These are phyloP conservation scores for Lasiodiplodia sp. DNA, from an alignment of 2,329 filamentous ascomycete genomes.

Conservation along the genomic window DNA sequence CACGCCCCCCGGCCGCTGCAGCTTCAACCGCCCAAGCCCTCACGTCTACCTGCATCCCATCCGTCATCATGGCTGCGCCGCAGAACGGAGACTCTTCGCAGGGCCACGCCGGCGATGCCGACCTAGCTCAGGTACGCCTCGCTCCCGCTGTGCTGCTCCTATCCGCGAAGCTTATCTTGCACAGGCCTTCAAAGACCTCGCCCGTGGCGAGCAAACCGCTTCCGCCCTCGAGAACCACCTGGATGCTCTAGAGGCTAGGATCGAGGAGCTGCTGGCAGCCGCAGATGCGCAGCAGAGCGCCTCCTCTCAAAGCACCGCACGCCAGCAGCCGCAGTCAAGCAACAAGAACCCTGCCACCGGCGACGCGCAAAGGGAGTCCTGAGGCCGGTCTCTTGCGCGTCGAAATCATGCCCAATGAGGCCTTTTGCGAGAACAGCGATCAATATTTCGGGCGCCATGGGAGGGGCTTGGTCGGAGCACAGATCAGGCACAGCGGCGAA, in stretches of 20 bases:
- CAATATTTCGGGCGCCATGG: slow-evolving; percentile 1
- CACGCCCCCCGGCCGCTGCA: slow-evolving; percentile 5
- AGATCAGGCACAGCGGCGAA: slow-evolving; percentile 20
- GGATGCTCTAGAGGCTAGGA: slow-evolving; percentile 61
- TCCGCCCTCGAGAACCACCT: slow-evolving; percentile 63
- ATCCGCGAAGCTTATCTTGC: slow-evolving; percentile 2
- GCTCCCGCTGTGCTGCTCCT: neutral
- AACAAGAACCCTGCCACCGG: neutral
- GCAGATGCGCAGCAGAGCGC: slow-evolving; percentile 44
- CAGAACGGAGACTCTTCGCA: slow-evolving; percentile 39
- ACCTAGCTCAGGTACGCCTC: slow-evolving; percentile 44
- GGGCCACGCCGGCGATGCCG: slow-evolving; percentile 39
- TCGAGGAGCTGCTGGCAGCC: slow-evolving; percentile 60
- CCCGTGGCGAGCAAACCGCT: slow-evolving; percentile 63
- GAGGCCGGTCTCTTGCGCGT: neutral
- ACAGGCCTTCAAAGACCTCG: slow-evolving; percentile 59
- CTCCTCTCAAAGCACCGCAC: neutral
- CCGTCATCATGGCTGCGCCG: slow-evolving; percentile 40
- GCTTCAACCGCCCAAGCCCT: neutral
- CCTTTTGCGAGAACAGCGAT: slow-evolving; percentile 3
- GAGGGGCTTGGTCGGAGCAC: slow-evolving; percentile 1
- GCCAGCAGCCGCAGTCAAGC: neutral
- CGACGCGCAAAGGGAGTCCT: neutral
- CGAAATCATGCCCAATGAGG: neutral
- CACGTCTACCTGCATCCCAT: neutral